Evolutionary conservation across 2,329 filamentous ascomycete species (phyloP).

Genomic region (Microsporum audouinii): DNA sequence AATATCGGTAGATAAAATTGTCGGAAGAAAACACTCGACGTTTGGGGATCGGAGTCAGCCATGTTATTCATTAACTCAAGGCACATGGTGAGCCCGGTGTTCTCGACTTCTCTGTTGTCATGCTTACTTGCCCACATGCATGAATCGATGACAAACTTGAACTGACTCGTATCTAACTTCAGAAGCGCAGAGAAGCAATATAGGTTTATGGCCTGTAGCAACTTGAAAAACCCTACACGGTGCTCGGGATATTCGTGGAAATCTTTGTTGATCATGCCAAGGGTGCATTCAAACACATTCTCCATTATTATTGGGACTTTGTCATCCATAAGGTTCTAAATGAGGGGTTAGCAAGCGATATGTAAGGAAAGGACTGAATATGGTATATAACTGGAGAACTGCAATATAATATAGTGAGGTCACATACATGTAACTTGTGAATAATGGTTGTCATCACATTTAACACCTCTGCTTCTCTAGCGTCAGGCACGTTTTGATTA

Average conservation of each 20-base stretch:
- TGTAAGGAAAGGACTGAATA: constrained; percentile 16
- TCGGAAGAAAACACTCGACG: constrained; percentile 92
- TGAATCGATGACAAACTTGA: constrained; percentile 98
- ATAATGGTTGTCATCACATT: constrained; percentile 98
- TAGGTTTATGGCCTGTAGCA: constrained; percentile 88
- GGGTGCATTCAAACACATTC: constrained; percentile 93
- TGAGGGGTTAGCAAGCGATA: constrained; percentile 22
- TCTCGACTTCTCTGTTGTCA: constrained; percentile 95
- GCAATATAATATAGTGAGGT: constrained; percentile 42
- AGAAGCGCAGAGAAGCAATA: constrained; percentile 93
- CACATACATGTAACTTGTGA: constrained; percentile 84
- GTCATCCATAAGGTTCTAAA: constrained; percentile 85
- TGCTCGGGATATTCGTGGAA: constrained; percentile 99
- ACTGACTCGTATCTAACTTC: constrained; percentile 88
- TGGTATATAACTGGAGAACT: constrained; percentile 25
- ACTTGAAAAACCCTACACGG: constrained; percentile 98
- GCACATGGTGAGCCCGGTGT: constrained; percentile 94
- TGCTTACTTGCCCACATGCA: constrained; percentile 99
- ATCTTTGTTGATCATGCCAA: constrained; percentile 99
- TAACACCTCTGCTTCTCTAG: constrained; percentile 88
- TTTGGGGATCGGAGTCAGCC: constrained; percentile 75
- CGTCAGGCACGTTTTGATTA: constrained; percentile 90
- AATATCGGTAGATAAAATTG: constrained; percentile 93
- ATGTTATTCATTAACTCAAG: constrained; percentile 96
- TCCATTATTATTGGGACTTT: constrained; percentile 97